Evolutionary conservation across 805 yeast genomes (phyloP).

Genomic region (Suhomyces sp.): DNA sequence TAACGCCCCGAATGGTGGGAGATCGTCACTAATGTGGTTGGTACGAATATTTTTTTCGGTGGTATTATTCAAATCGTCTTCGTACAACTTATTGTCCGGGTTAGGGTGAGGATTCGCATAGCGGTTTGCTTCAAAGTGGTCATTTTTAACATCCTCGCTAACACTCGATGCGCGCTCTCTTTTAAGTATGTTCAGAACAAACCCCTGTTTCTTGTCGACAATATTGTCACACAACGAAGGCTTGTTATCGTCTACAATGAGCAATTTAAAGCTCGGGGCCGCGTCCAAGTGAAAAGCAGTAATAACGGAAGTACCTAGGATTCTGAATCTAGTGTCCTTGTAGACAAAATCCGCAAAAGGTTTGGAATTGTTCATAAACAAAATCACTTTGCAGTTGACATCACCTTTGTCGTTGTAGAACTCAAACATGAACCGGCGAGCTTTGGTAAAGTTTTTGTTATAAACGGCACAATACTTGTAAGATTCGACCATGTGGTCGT

Average conservation of each 20-base stretch:
- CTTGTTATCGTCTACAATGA: conserved; percentile 31
- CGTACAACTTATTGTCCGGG: conserved; percentile 14
- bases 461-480: conserved; percentile 33
- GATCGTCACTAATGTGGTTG: conserved; percentile 23
- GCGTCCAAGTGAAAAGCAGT: conserved; percentile 27
- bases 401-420: conserved; percentile 20
- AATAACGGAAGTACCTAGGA: conserved; percentile 34
- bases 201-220: conserved; percentile 27
- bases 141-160: neutral
- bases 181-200: conserved; percentile 18
- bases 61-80: neutral
- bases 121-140: conserved; percentile 3
- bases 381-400: conserved; percentile 17
- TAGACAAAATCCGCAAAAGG: conserved; percentile 41
- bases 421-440: conserved; percentile 27
- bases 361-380: conserved; percentile 34
- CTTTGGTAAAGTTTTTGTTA: conserved; percentile 23
- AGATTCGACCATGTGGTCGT: conserved; percentile 19
- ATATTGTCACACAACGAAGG: conserved; percentile 37
- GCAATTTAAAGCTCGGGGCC: conserved; percentile 33
- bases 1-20: conserved; percentile 41
- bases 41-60: neutral
- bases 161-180: conserved; percentile 5
- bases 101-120: conserved; percentile 34
- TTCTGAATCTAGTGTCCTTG: conserved; percentile 35